Percentiles rank a stretch among this genome's conserved stretches.
These are phyloP conservation scores for Calonectria leucothoes DNA, from an alignment of 2,329 filamentous ascomycete species.

Conservation along the genomic window DNA sequence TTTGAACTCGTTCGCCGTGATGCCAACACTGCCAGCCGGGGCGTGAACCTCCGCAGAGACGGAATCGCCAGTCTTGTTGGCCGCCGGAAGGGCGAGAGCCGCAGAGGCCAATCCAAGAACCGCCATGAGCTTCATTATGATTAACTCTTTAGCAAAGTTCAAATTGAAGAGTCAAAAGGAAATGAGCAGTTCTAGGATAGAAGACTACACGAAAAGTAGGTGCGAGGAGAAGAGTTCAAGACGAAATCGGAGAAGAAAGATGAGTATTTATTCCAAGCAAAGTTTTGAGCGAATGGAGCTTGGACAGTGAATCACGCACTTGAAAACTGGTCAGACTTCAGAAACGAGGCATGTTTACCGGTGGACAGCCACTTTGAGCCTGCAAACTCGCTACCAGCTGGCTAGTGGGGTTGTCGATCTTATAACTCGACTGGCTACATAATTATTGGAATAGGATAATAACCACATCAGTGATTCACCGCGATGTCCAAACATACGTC, in stretches of 20 bases:
- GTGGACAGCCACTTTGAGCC: not conserved
- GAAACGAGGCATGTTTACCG: not conserved
- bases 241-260: not conserved
- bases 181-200: not conserved
- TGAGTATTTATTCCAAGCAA: not conserved
- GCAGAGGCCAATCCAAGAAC: not conserved
- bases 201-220: not conserved
- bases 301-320: not conserved
- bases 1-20: slow-evolving; percentile 1
- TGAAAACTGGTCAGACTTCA: not conserved
- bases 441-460: not conserved
- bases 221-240: not conserved
- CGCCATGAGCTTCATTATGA: not conserved
- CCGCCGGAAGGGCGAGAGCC: not conserved
- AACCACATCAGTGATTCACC: not conserved
- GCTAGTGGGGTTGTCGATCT: not conserved
- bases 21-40: not conserved
- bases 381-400: not conserved
- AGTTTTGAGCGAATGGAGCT: not conserved
- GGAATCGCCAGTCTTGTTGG: not conserved
- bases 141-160: not conserved
- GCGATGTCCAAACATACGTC: not conserved
- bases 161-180: not conserved
- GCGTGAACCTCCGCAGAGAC: not conserved
- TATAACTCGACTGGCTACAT: not conserved